Base-by-base conservation (phyloP, 2,329 filamentous ascomycete species). In the Graphiopsis chlorocephala region DNA sequence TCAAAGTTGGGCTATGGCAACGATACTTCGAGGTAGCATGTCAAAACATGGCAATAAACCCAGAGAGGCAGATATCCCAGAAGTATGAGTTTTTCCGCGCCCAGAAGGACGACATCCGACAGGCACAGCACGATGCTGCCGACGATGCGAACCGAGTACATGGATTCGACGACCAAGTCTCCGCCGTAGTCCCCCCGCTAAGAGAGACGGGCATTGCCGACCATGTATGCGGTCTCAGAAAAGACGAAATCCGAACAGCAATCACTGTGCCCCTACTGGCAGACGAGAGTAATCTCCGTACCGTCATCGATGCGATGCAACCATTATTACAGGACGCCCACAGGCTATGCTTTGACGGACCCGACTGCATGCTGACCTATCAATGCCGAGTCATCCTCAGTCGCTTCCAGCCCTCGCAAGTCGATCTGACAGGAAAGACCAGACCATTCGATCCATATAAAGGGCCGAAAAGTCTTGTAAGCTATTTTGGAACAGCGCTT, bases 341-440 rank as follows among this genome's bases (percentile, higher is more conserved):
- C 25, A 14, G 63, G 28, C 42, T 26, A 26, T 67, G 65, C 53
- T 67, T 67, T 25, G 65, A 67, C 33, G 65, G 65, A 11, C 42
- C 63, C 4, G 58, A 67, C 5, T 65, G 65, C 47, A 65, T 65
- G 65, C 50, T 67, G 29, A 67, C 63, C n/a, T 67, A 58, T 26
- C 62, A 28, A 26, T 63, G 63, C 38, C 65, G 63, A 26, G 57
- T 67, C 33, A 45, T 62, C 26, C 65, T 67, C 20, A 50, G 52
- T n/a, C 63, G 63, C 6, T 65, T 67, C 52, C 59, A 67, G 52
- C n/a, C n/a, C n/a, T n/a, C n/a, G n/a, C n/a, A n/a, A n/a, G n/a
- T n/a, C n/a, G n/a, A n/a, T n/a, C n/a, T 48, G 26, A 25, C 31
- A 4, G 63, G 65, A 4, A 66, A 65, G 48, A 66, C 57, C 15